phyloP scores from a whole-genome alignment of 441 rosid species.

The Erodium chrysanthum region DNA sequence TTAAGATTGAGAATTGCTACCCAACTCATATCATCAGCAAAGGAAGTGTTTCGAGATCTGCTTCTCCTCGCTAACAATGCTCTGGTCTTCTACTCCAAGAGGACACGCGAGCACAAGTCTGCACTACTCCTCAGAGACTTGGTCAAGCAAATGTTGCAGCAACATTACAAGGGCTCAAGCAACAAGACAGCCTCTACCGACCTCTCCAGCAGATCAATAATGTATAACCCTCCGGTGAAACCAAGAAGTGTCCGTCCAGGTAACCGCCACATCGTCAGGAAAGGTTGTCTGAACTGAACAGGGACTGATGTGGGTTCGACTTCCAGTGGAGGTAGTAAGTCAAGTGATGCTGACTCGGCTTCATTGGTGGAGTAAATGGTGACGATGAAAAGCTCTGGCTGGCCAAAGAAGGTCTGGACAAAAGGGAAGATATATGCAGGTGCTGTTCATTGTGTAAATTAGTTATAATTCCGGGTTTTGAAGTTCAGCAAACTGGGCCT shows the following conservation, averaged over 20 bases:
- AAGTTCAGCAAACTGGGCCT: not conserved
- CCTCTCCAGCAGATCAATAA: conserved; percentile 13
- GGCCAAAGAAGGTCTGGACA: too few species aligned
- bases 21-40: conserved; percentile 33
- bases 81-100: conserved; percentile 58
- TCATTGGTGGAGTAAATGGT: not conserved
- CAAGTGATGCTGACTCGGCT: not conserved
- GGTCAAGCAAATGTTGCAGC: conserved; percentile 39
- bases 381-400: too few species aligned
- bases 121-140: conserved; percentile 48
- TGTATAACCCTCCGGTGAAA: conserved; percentile 30
- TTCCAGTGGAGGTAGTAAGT: too few species aligned
- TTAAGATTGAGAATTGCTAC: conserved; percentile 47
- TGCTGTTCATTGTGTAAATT: not conserved
- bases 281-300: conserved; percentile 21
- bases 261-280: conserved; percentile 9
- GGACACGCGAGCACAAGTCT: conserved; percentile 75
- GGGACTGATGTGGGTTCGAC: conserved; percentile 7
- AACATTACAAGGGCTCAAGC: conserved; percentile 32
- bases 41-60: conserved; percentile 59
- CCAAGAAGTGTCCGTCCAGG: conserved; percentile 27
- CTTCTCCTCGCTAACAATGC: conserved; percentile 74
- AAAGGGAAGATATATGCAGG: not conserved
- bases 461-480: not conserved
- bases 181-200: conserved; percentile 22